A percentile compares a stretch with the other conserved stretches of the same genome.
phyloP scores from a whole-genome alignment of 1,284 basidiomycete species.

The Moesziomyces globuligerus region DNA sequence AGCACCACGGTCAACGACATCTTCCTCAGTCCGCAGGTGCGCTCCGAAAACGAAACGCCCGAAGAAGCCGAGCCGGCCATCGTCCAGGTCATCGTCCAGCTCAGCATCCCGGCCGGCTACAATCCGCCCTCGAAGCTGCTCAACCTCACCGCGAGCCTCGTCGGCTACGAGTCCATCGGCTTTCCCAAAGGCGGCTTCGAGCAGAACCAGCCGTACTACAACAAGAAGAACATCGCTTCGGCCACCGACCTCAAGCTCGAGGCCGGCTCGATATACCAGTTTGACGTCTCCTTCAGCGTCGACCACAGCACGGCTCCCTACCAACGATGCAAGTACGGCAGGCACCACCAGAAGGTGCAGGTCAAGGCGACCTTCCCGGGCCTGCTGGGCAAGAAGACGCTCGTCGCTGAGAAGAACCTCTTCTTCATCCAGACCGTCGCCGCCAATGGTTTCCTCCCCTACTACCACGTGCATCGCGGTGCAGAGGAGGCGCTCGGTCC shows the following conservation, averaged over 20 bases:
- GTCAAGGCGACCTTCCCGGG: conserved; percentile 52
- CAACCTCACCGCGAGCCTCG: conserved; percentile 29
- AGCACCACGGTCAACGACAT: conserved; percentile 47
- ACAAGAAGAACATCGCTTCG: conserved; percentile 40
- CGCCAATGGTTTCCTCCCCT: conserved; percentile 30
- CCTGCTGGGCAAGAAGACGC: conserved; percentile 42
- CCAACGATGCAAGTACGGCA: conserved; percentile 47
- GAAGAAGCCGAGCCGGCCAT: conserved; percentile 40
- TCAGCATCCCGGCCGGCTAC: conserved; percentile 34
- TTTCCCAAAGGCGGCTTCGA: conserved; percentile 51
- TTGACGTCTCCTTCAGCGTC: conserved; percentile 41
- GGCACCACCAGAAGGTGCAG: conserved; percentile 45
- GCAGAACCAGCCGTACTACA: conserved; percentile 50
- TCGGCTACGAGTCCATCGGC: conserved; percentile 46
- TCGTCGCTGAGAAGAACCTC: conserved; percentile 43
- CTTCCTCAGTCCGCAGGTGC: conserved; percentile 35
- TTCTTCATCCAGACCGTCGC: conserved; percentile 44
- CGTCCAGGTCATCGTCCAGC: conserved; percentile 43
- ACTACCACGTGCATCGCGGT: conserved; percentile 44
- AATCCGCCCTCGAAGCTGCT: conserved; percentile 39
- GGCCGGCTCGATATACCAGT: conserved; percentile 44
- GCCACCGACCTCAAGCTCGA: conserved; percentile 44
- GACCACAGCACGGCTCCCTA: conserved; percentile 50
- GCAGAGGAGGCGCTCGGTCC: conserved; percentile 41
- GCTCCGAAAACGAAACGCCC: conserved; percentile 30